Evolutionary conservation across 805 yeast genomes (phyloP), one percentile per base, ranked within the genome.

Genomic region (Hagleromyces aurorensis): DNA sequence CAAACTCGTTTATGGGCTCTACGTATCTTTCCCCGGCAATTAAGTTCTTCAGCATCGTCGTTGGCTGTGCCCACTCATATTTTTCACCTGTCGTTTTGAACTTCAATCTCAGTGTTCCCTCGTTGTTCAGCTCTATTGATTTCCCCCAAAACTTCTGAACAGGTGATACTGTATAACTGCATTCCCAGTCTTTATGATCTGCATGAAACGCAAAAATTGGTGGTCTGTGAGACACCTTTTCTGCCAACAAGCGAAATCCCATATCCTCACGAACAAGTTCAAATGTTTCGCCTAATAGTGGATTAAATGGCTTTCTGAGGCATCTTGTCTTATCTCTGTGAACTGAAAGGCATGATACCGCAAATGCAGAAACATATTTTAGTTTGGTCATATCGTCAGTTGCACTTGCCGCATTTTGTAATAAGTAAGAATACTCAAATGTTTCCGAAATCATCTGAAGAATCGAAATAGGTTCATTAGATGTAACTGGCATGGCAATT

Each of bases 131-230:
- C 52, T 91, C 97, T 6, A 83, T 75, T 16, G 87, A 77, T 59
- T 89, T 91, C 28, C 97, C 96, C 94, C 96, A 89, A 47, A 84
- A 83, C 53, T 86, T 85, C 46, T 87, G 96, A 13, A 70, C 70
- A 0, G 95, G 94, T 15, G 74, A 61, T 3, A 81, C 69, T n/a
- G 73, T 64, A 40, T 73, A 77, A 21, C 67, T 64, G 22, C 75
- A 51, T 28, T 70, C 73, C 97, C 97, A 91, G 14, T 68, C 58
- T 6, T 60, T 53, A 14, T 82, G 67, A 34, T 89, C 96, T 4
- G 75, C 82, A 52, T 73, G 77, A 13, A 78, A 64, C 1, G 96
- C 96, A 61, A 86, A 75, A 2, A 87, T 72, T 21, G 51, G 59
- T 2, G 98, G 98, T 33, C 83, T 72, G 48, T 91, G 98, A 17